Conservation (phyloP, 2,329 filamentous ascomycete genomes). For the Xylaria sp. region DNA sequence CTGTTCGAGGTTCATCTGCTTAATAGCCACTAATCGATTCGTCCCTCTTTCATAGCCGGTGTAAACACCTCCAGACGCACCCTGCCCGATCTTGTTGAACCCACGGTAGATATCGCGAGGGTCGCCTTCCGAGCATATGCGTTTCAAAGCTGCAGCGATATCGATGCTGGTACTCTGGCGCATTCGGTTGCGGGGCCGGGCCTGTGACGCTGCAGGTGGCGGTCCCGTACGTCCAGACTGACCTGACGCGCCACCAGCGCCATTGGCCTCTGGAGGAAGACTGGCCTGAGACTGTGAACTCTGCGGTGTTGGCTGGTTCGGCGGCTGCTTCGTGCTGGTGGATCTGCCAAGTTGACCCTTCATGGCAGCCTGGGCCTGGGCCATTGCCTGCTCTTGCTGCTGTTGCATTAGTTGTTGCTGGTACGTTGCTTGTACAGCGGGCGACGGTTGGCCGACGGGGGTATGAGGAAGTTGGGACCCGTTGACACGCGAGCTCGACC, state of each 20-base stretch:
- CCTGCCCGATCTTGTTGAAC: slow-evolving; percentile 94
- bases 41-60: slow-evolving; percentile 84
- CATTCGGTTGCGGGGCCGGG: slow-evolving; percentile 73
- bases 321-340: slow-evolving; percentile 70
- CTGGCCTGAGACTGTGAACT: slow-evolving; percentile 52
- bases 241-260: slow-evolving; percentile 20
- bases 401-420: slow-evolving; percentile 72
- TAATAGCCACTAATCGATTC: slow-evolving; percentile 92
- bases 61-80: slow-evolving; percentile 93
- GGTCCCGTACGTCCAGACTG: slow-evolving; percentile 43
- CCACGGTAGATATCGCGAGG: slow-evolving; percentile 85
- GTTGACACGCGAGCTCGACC: slow-evolving; percentile 68
- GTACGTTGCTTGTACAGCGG: slow-evolving; percentile 52
- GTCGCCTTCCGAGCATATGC: slow-evolving; percentile 89
- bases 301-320: slow-evolving; percentile 52
- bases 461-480: slow-evolving; percentile 54
- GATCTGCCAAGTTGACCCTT: slow-evolving; percentile 70
- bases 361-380: slow-evolving; percentile 77
- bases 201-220: slow-evolving; percentile 51
- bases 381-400: slow-evolving; percentile 84
- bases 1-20: slow-evolving; percentile 99
- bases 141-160: slow-evolving; percentile 78
- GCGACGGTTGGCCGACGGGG: slow-evolving; percentile 46
- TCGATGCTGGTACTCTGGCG: slow-evolving; percentile 82
- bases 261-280: slow-evolving; percentile 36